Conservation (phyloP, 345 rosid species). For the Lepidium africanum region DNA sequence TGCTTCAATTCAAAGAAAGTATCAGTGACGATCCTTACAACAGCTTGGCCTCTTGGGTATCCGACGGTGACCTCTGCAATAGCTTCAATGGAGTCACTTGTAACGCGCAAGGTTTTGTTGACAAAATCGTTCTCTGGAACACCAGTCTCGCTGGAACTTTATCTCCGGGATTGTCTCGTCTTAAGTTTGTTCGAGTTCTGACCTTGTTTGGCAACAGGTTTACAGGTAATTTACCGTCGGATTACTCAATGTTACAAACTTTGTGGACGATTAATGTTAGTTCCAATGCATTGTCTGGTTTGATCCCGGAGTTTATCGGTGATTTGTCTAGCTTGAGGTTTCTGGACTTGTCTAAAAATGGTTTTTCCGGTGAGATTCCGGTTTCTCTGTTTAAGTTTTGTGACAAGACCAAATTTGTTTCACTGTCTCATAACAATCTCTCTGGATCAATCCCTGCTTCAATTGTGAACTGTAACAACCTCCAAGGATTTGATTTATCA, state of each 20-base stretch:
- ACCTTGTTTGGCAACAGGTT: conserved; percentile 80
- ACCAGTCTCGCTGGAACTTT: conserved; percentile 61
- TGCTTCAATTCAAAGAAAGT: conserved; percentile 75
- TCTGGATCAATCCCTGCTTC: conserved; percentile 69
- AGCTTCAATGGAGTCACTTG: conserved; percentile 69
- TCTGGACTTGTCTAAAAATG: conserved; percentile 85
- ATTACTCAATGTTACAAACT: conserved; percentile 53
- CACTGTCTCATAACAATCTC: conserved; percentile 63
- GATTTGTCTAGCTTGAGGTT: conserved; percentile 72
- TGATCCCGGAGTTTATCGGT: conserved; percentile 82
- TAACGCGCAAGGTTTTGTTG: conserved; percentile 61
- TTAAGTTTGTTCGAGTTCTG: conserved; percentile 66
- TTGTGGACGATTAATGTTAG: conserved; percentile 95
- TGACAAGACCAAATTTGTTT: conserved; percentile 67
- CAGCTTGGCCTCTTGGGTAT: conserved; percentile 57
- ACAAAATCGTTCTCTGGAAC: conserved; percentile 89
- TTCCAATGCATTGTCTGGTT: conserved; percentile 81
- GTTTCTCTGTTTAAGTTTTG: conserved; percentile 61
- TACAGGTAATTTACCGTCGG: conserved; percentile 70
- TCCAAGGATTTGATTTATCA: conserved; percentile 83
- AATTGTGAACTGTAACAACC: conserved; percentile 55
- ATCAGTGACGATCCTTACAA: conserved; percentile 65
- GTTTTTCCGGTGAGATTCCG: conserved; percentile 58
- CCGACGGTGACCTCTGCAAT: conserved; percentile 48
- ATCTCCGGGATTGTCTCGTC: conserved; percentile 64